Evolutionary conservation across 192 early-diverging fungal genomes (phyloP).

Genomic region (Pilaira anomala): DNA sequence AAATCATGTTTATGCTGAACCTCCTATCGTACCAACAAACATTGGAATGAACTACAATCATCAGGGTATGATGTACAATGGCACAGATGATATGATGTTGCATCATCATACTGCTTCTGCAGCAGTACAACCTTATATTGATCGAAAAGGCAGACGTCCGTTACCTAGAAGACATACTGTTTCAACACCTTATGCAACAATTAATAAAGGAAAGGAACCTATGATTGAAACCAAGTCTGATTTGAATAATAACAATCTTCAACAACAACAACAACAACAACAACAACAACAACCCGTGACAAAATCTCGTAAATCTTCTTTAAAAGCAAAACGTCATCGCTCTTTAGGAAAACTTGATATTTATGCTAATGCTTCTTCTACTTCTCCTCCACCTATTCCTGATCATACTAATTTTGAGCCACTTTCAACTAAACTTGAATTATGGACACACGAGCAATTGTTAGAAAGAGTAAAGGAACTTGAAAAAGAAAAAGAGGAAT

Average conservation of each 20-base stretch:
- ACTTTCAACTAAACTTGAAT: conserved; percentile 15
- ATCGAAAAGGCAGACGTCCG: conserved; percentile 6
- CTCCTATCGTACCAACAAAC: too few species aligned
- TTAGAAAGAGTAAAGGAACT: conserved; percentile 20
- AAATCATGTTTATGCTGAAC: too few species aligned
- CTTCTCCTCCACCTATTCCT: conserved; percentile 1
- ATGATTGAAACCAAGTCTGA: conserved; percentile 10
- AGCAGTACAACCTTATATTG: background rate
- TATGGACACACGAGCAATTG: conserved; percentile 24
- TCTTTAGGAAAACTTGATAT: conserved; percentile 18
- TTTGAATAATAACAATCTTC: background rate
- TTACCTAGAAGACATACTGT: conserved; percentile 30
- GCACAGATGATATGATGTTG: too few species aligned
- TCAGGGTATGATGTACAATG: too few species aligned
- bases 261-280: conserved; percentile 1
- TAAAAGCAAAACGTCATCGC: conserved; percentile 14
- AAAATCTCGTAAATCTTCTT: background rate
- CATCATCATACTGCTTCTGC: too few species aligned
- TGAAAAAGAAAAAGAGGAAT: conserved; percentile 26
- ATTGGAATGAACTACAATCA: too few species aligned
- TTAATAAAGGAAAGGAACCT: conserved; percentile 7
- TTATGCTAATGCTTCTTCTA: background rate
- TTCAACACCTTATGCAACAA: conserved; percentile 22
- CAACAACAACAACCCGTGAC: background rate
- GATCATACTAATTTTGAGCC: background rate